Base-by-base conservation (phyloP, 2,329 filamentous ascomycete species). In the Alternaria gansuensis region DNA sequence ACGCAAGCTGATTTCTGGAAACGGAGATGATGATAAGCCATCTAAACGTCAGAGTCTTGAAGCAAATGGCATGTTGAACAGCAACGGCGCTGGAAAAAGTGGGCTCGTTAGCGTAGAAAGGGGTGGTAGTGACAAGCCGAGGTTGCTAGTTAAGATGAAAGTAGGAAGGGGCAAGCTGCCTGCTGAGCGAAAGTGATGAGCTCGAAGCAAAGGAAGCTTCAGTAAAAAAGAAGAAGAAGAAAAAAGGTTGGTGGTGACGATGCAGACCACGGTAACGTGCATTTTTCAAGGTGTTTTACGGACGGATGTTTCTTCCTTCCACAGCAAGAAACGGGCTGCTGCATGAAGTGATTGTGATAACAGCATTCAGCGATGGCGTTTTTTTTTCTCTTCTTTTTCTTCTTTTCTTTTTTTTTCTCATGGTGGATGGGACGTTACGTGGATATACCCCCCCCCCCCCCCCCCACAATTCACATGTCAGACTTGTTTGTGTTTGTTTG, bases 31-130 rank as follows among this genome's bases (percentile, higher is more conserved):
- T 3, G 64, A 68, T n/a, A 44, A 68, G 9, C 68, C 72, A 3
- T 53, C 57, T 11, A 76, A 76, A 59, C 58, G 72, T 26, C 72
- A 71, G 52, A 72, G 72, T 51, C 54, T 65, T 3, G 72, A 74
- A 40, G 64, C 71, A 21, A 59, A 60, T 14, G 48, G 54, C 3
- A 8, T 58, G 21, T 11, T 56, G 21, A 67, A 66, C 34, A 63
- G 67, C 8, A 53, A 50, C 4, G 33, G 50, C 11, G 14, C 49
- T 6, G 49, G 17, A 11, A 67, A 64, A 51, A 67, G 54, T 8
- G 62, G 64, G 4, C 36, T 68, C 4, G 67, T 74, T 6, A 62
- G 49, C 13, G 59, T 71, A 2, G 68, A 71, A 36, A 65, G 40
- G 36, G 59, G 34, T 37, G 59, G 61, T 17, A 65, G 60, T 2